Evolutionary conservation across 768 basidiomycete species (phyloP), one percentile per base, ranked within the genome.

Genomic region (Agrocybe praecox): DNA sequence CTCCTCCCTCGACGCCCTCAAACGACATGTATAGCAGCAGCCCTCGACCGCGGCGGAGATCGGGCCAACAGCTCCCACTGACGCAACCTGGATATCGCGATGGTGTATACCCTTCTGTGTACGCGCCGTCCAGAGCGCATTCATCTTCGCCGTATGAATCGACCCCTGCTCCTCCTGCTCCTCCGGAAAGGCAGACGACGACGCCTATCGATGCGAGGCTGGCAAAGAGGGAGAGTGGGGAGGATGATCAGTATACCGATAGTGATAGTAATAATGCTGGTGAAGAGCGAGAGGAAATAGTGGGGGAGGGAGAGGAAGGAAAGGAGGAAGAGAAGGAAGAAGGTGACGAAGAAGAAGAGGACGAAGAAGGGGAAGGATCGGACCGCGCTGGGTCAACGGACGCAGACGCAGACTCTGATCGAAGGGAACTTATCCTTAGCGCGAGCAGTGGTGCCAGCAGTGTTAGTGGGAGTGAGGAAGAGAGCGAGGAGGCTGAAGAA

Each of bases 261-360:
- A n/a, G 36, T n/a, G 36, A 40, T 40, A n/a, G 26, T 9, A 29
- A 40, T 40, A 12, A n/a, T n/a, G n/a, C n/a, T n/a, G n/a, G n/a
- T n/a, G 17, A 21, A 21, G 23, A 17, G 22, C 4, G 15, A 17
- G 23, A 23, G 19, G 36, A 36, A 22, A 17, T 9, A 22, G 34
- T 18, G 21, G 42, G 23, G 17, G 40, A 21, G 21, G 40, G 17
- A 11, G 40, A 47, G 24, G 47, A 43, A 11, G 53, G 44, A 23
- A 19, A 57, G 21, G 47, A 47, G 24, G 55, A 46, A 26, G 48
- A 21, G 10, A 24, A 47, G 54, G 48, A 21, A 5, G 34, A 47
- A 50, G 55, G 24, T 6, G 55, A 40, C 6, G 57, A 49, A 6
- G 55, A 42, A 6, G 57, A 49, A 22, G 65, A 64, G 32, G 57